These are phyloP conservation scores for Immersiporthe knoxdaviesiana DNA, from an alignment of 2,329 filamentous ascomycete species.

Conservation along the genomic window DNA sequence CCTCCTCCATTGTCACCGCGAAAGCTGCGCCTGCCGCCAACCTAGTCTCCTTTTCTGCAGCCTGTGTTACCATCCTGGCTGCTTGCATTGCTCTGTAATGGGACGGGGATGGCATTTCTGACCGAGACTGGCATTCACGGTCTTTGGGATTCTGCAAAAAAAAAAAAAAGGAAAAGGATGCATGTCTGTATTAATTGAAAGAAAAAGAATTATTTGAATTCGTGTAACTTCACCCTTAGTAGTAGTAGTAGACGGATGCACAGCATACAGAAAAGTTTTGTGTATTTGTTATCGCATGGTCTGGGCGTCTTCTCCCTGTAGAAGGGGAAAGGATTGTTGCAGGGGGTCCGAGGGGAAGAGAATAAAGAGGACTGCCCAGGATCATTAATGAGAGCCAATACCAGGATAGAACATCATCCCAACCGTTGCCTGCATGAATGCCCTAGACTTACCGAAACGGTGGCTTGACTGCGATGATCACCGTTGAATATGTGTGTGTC, in stretches of 20 bases:
- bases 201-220: not conserved
- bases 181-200: not conserved
- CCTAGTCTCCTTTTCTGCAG: conserved; percentile 15
- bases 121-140: not conserved
- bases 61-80: not conserved
- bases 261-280: not conserved
- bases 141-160: not conserved
- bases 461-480: not conserved
- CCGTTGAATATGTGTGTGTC: not conserved
- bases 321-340: not conserved
- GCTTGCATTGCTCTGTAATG: not conserved
- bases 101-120: not conserved
- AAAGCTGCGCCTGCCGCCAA: conserved; percentile 15
- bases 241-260: not conserved
- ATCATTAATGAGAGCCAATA: not conserved
- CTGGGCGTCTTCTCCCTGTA: not conserved
- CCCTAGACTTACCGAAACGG: not conserved
- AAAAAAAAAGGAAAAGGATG: not conserved
- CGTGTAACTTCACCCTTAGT: not conserved
- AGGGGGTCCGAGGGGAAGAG: no score
- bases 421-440: not conserved
- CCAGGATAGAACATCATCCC: not conserved
- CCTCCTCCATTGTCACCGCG: conserved; percentile 6
- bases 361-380: not conserved
- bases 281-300: not conserved